phyloP scores from a whole-genome alignment of 129 eudicot species.

The Kitagawia praeruptora region DNA sequence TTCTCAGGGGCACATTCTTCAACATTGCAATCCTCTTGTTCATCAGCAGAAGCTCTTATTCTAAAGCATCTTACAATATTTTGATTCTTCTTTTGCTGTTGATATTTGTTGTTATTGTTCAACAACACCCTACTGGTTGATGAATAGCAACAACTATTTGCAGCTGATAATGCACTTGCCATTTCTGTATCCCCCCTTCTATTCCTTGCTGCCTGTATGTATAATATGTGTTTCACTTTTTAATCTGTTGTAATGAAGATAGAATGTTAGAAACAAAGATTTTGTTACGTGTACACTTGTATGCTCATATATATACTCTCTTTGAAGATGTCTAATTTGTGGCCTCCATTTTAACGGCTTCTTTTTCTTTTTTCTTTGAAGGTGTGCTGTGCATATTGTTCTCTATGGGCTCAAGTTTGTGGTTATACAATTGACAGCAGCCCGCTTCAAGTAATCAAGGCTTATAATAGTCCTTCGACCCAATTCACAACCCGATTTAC shows the following conservation, averaged over 20 bases:
- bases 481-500: too few species aligned
- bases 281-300: background rate
- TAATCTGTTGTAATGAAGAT: background rate
- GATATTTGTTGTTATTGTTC: conserved; percentile 15
- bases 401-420: background rate
- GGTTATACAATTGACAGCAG: background rate
- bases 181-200: conserved; percentile 2
- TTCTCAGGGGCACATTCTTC: conserved; percentile 99
- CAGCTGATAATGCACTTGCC: conserved; percentile 53
- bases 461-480: too few species aligned
- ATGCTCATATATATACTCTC: background rate
- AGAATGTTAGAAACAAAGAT: background rate
- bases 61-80: conserved; percentile 8
- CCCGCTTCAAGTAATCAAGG: background rate
- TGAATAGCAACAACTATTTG: conserved; percentile 31
- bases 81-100: conserved; percentile 25
- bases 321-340: conserved; percentile 24
- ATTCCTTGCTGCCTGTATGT: background rate
- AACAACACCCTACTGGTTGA: conserved; percentile 27
- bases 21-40: conserved; percentile 65
- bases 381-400: background rate
- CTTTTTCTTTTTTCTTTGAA: background rate
- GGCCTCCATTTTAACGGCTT: conserved; percentile 26
- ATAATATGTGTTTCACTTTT: background rate
- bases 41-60: conserved; percentile 49